Evolutionary conservation across 306 rosid genomes (phyloP).

Genomic region (Sphenostylis stenocarpa): DNA sequence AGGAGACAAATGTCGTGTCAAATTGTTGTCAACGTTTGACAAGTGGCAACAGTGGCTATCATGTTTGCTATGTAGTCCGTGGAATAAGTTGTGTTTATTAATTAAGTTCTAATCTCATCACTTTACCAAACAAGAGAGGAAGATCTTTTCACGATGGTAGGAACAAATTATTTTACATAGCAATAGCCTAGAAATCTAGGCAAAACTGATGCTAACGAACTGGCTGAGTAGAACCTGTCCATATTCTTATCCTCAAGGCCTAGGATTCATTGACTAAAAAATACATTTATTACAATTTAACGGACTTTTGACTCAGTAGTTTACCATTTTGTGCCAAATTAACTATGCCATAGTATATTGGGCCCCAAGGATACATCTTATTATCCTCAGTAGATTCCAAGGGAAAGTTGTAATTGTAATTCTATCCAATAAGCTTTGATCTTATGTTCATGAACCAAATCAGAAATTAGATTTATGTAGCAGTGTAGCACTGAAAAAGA

Average conservation of each 20-base stretch:
- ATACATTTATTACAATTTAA: not conserved
- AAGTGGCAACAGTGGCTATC: not conserved
- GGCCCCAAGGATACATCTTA: not conserved
- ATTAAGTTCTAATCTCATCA: not conserved
- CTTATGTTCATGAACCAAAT: not conserved
- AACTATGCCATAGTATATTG: not conserved
- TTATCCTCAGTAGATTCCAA: not conserved
- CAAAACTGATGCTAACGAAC: slow-evolving; percentile 17
- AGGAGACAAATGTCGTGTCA: not conserved
- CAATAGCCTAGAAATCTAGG: not conserved
- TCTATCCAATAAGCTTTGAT: slow-evolving; percentile 7
- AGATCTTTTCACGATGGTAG: not conserved
- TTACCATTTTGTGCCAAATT: slow-evolving; percentile 7
- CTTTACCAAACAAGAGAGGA: not conserved
- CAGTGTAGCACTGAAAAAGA: not conserved
- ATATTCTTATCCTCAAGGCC: not conserved
- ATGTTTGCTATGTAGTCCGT: not conserved
- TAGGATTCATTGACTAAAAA: not conserved
- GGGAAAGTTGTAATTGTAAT: not conserved
- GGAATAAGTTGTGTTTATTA: not conserved
- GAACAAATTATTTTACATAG: not conserved
- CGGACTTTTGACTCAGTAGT: too few species aligned
- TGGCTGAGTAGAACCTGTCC: not conserved
- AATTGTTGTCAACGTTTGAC: not conserved
- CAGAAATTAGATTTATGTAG: not conserved